Percentiles rank a stretch among this genome's conserved stretches.
Conservation (phyloP, 75 land plant genomes). For the Chamaecyparis obtusa region DNA sequence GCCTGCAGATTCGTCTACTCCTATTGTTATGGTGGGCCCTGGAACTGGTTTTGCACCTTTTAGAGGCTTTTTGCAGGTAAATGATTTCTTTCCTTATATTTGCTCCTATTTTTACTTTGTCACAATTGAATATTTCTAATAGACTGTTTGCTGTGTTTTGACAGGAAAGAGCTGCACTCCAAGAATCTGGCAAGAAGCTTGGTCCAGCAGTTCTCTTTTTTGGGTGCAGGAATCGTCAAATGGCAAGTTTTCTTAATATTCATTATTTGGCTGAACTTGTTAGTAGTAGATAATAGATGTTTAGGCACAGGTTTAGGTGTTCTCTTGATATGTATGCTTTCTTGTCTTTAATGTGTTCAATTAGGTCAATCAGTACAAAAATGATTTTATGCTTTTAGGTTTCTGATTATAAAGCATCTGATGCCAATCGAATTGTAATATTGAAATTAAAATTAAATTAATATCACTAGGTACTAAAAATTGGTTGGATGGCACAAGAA, state of each 20-base stretch:
- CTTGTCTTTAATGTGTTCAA: conserved; percentile 3
- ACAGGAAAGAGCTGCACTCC: conserved; percentile 87
- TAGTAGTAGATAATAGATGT: neutral
- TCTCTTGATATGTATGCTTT: neutral
- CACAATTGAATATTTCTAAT: neutral
- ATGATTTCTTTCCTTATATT: neutral
- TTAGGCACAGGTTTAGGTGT: neutral
- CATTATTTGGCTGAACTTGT: neutral
- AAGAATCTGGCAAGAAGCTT: conserved; percentile 69
- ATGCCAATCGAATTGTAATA: neutral
- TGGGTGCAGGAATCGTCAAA: conserved; percentile 86
- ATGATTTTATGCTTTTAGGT: neutral
- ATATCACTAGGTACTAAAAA: neutral
- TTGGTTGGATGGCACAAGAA: neutral
- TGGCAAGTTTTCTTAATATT: conserved; percentile 35
- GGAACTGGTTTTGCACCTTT: conserved; percentile 93
- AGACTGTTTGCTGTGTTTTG: conserved; percentile 5
- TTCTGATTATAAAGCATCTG: neutral
- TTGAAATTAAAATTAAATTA: neutral
- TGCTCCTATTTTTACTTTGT: neutral
- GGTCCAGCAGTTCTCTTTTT: conserved; percentile 85
- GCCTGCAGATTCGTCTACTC: conserved; percentile 61
- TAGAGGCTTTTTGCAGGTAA: conserved; percentile 88
- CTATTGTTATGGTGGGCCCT: conserved; percentile 93
- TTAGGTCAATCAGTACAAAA: neutral